Evolutionary conservation across 1,284 basidiomycete species (phyloP).

Genomic region (Prillingera fragicola): DNA sequence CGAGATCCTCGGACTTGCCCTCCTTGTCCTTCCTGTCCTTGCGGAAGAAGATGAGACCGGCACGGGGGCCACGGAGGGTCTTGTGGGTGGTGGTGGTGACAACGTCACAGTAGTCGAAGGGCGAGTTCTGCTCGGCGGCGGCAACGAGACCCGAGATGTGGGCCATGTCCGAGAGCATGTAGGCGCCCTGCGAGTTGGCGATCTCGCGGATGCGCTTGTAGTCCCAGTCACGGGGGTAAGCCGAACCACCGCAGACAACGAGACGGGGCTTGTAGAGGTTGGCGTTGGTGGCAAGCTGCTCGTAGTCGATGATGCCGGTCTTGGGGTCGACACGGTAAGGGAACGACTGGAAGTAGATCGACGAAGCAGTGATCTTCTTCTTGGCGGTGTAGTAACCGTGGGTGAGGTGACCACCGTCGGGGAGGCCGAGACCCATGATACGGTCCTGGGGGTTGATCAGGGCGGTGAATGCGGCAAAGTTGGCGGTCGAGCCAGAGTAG

Average conservation of each 20-base stretch:
- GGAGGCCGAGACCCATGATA: slow-evolving; percentile 97
- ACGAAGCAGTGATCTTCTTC: slow-evolving; percentile 99
- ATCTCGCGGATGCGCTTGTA: slow-evolving; percentile 76
- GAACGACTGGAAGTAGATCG: slow-evolving; percentile 99
- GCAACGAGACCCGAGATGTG: slow-evolving; percentile 96
- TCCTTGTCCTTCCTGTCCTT: too few species aligned
- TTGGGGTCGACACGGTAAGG: slow-evolving; percentile 84
- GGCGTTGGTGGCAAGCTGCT: slow-evolving; percentile 74
- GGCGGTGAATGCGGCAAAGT: slow-evolving; percentile 96
- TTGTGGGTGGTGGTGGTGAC: slow-evolving; percentile 98
- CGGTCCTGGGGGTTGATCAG: slow-evolving; percentile 96
- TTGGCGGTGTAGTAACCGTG: slow-evolving; percentile 99
- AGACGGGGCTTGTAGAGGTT: slow-evolving; percentile 95
- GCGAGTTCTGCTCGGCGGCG: slow-evolving; percentile 83
- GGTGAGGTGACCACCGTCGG: slow-evolving; percentile 96
- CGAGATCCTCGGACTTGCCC: slow-evolving; percentile 75
- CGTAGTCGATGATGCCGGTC: slow-evolving; percentile 90
- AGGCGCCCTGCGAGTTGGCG: slow-evolving; percentile 83
- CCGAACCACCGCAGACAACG: slow-evolving; percentile 96
- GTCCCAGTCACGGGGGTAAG: slow-evolving; percentile 98
- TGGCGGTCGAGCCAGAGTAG: slow-evolving; percentile 91
- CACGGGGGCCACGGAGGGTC: slow-evolving; percentile 96
- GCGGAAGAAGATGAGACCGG: slow-evolving; percentile 98
- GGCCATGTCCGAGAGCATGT: slow-evolving; percentile 92
- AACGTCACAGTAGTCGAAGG: slow-evolving; percentile 96